These are phyloP conservation scores for Backusella westeae DNA, from an alignment of 192 early-diverging fungal genomes.

Conservation along the genomic window DNA sequence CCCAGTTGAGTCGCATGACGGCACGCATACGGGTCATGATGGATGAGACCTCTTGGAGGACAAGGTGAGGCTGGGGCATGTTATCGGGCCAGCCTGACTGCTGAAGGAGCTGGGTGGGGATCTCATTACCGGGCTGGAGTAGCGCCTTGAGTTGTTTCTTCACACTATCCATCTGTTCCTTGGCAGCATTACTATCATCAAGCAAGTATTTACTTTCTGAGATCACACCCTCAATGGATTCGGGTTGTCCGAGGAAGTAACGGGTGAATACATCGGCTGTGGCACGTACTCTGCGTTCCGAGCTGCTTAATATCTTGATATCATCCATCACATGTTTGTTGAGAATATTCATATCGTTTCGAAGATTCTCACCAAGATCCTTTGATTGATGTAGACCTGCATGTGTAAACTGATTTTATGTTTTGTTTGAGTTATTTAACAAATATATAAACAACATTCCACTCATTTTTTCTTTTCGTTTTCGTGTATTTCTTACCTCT, in stretches of 20 bases:
- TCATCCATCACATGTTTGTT: slow-evolving; percentile 84
- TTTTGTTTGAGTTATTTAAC: neutral
- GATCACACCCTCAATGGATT: slow-evolving; percentile 63
- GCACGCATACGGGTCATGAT: slow-evolving; percentile 63
- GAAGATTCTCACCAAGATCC: slow-evolving; percentile 89
- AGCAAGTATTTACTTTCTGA: slow-evolving; percentile 86
- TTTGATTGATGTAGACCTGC: slow-evolving; percentile 85
- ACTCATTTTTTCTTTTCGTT: too few species aligned
- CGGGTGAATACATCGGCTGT: slow-evolving; percentile 81
- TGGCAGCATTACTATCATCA: slow-evolving; percentile 93
- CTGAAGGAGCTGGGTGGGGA: slow-evolving; percentile 11
- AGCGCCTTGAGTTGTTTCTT: slow-evolving; percentile 65
- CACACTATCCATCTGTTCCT: slow-evolving; percentile 88
- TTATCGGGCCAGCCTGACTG: slow-evolving; percentile 41
- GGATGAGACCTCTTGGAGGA: slow-evolving; percentile 69
- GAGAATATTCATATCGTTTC: slow-evolving; percentile 89
- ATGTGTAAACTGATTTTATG: slow-evolving; percentile 78
- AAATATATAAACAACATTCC: too few species aligned
- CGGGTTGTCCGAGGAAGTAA: slow-evolving; percentile 58
- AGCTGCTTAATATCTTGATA: slow-evolving; percentile 80
- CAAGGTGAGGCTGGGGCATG: slow-evolving; percentile 34
- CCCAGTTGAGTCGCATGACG: slow-evolving; percentile 81
- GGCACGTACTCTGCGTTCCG: slow-evolving; percentile 87
- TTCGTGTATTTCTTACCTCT: slow-evolving; percentile 43
- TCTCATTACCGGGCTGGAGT: slow-evolving; percentile 36